These are phyloP conservation scores for Massarina eburnea DNA, from an alignment of 2,329 filamentous ascomycete species.

Conservation along the genomic window DNA sequence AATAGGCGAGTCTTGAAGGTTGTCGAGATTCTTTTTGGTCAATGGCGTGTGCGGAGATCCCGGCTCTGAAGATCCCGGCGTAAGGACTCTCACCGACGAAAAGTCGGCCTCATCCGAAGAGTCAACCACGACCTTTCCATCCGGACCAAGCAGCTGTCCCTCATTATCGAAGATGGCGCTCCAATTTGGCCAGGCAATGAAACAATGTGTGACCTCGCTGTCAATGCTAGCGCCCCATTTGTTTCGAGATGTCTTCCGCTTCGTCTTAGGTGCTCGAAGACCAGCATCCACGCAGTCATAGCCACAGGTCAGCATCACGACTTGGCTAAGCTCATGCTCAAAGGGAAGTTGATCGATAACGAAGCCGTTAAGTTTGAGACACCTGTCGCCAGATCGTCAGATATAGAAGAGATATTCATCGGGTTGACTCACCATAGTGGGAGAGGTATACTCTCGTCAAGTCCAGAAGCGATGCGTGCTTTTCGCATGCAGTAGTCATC, in stretches of 20 bases:
- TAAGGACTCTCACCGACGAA: no score
- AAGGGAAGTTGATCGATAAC: slow-evolving; percentile 38
- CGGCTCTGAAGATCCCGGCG: no score
- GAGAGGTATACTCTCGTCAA: slow-evolving; percentile 23
- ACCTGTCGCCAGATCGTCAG: slow-evolving; percentile 7
- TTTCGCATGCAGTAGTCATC: slow-evolving; percentile 34
- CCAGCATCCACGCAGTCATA: slow-evolving; percentile 31
- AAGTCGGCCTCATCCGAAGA: no score
- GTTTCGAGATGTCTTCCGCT: slow-evolving; percentile 9
- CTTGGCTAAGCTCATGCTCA: slow-evolving; percentile 23
- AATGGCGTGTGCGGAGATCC: no score
- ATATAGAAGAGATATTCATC: not conserved
- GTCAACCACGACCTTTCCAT: slow-evolving; percentile 16
- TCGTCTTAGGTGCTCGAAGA: slow-evolving; percentile 25
- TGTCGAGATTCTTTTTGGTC: no score
- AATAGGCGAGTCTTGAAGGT: no score
- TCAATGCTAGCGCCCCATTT: slow-evolving; percentile 19
- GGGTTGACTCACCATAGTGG: slow-evolving; percentile 16
- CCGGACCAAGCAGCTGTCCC: slow-evolving; percentile 19
- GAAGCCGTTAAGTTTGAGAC: slow-evolving; percentile 36
- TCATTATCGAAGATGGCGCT: slow-evolving; percentile 24
- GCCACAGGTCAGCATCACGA: slow-evolving; percentile 27
- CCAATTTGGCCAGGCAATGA: slow-evolving; percentile 30
- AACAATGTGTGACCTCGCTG: slow-evolving; percentile 19
- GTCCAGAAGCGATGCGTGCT: slow-evolving; percentile 28